Base-by-base conservation (phyloP, 1,139 yeast species). In the Pichia sp. region DNA sequence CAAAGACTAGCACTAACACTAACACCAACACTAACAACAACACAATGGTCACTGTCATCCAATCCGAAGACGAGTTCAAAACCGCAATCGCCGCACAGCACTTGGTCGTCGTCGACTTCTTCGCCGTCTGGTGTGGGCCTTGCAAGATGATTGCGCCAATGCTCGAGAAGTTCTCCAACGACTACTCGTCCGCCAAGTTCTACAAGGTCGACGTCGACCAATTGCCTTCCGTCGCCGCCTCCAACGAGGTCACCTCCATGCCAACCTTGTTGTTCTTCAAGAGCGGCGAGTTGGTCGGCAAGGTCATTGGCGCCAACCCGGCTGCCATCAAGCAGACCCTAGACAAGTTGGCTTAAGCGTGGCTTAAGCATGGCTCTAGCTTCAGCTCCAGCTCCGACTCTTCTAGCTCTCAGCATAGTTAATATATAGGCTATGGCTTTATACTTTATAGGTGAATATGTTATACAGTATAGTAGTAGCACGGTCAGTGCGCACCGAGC, bases 81-180 rank as follows among this genome's bases (percentile, higher is more conserved):
- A 73, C 76, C 57, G 85, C 83, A 61, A 76, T 86, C 64, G 63
- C 73, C 54, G 81, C 79, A 60, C 40, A 58, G 36, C 84, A 84
- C 61, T 78, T 88, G 68, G 88, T 88, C 62, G 95, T 91, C 61
- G 89, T 91, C 61, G 97, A 91, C 76, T 91, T 91, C 76, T 89
- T 84, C 66, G 97, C 97, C 64, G 85, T 92, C 60, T 91, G 97
- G 97, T 91, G 97, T 75, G 97, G 96, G 64, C 97, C 97, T 60
- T 91, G 97, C 78, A 90, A 90, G 78, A 87, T 87, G 85, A 85
- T 91, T 76, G 91, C 96, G 59, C 97, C 97, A 69, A 76, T 88
- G 75, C 75, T 91, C 66, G 95, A 89, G 67, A 87, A 87, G 73
- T 85, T 90, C 69, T 72, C 84, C 44, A 71, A 74, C 51, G 78